Conservation (phyloP, 768 basidiomycete species). For the Psilocybe sp. region DNA sequence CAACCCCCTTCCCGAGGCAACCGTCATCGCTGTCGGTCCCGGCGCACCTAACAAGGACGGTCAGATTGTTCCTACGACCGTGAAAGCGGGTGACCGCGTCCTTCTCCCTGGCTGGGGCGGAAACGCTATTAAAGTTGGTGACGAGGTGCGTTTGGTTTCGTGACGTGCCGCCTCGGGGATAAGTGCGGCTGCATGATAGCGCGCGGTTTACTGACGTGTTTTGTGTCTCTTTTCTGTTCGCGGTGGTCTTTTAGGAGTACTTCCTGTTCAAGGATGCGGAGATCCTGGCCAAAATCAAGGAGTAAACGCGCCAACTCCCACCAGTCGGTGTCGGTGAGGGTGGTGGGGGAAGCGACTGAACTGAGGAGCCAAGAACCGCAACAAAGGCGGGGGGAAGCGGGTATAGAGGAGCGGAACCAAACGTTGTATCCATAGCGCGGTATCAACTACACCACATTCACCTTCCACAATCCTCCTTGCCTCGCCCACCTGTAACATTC, state of each 20-base stretch:
- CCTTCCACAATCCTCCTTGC: too few species aligned
- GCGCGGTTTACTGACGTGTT: slow-evolving; percentile 9
- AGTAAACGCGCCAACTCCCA: slow-evolving; percentile 42
- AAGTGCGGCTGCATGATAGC: neutral
- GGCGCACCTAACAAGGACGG: slow-evolving; percentile 92
- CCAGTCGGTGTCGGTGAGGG: neutral
- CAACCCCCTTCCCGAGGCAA: slow-evolving; percentile 92
- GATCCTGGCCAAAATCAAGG: slow-evolving; percentile 94
- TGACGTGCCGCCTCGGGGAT: neutral
- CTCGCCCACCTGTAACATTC: too few species aligned
- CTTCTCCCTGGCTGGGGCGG: slow-evolving; percentile 97
- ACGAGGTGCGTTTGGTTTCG: slow-evolving; percentile 65
- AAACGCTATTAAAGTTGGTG: slow-evolving; percentile 92
- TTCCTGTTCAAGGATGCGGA: slow-evolving; percentile 92
- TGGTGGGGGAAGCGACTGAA: neutral
- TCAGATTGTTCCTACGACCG: slow-evolving; percentile 63
- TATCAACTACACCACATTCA: too few species aligned
- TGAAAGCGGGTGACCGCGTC: slow-evolving; percentile 89
- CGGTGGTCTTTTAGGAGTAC: slow-evolving; percentile 67
- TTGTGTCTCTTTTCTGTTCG: neutral
- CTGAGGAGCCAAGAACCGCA: too few species aligned
- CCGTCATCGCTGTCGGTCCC: slow-evolving; percentile 93
- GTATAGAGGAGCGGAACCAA: too few species aligned
- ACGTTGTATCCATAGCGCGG: too few species aligned
- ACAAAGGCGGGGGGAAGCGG: too few species aligned